These are phyloP conservation scores for Diplotaxis tenuifolia DNA, from an alignment of 345 rosid species.

Conservation along the genomic window DNA sequence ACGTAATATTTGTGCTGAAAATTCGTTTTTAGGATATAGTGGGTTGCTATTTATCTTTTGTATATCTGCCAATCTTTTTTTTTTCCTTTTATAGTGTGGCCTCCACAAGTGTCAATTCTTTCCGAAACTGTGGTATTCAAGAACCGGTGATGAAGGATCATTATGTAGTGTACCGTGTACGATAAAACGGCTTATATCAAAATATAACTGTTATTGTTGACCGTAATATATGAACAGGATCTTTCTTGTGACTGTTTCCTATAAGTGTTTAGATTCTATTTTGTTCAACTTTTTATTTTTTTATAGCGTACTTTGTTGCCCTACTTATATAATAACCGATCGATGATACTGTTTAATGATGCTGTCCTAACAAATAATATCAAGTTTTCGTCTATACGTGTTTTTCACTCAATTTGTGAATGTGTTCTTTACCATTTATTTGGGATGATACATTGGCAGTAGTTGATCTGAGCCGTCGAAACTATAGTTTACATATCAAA, in stretches of 20 bases:
- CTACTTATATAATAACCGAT: background rate
- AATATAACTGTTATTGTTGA: background rate
- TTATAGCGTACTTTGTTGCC: background rate
- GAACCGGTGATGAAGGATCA: background rate
- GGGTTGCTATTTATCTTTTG: background rate
- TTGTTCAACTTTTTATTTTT: background rate
- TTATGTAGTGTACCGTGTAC: background rate
- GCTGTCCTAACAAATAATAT: background rate
- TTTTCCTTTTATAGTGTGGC: background rate
- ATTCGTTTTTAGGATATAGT: background rate
- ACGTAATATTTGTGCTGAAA: background rate
- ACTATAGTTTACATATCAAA: background rate
- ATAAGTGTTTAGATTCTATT: background rate
- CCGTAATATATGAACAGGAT: background rate
- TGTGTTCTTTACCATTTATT: background rate
- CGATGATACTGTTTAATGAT: background rate
- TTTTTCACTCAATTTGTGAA: background rate
- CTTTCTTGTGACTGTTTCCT: background rate
- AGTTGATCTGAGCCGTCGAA: slow-evolving; percentile 6
- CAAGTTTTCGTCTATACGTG: background rate
- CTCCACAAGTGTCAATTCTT: background rate
- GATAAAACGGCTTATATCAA: background rate
- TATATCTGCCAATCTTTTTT: background rate
- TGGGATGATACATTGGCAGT: background rate
- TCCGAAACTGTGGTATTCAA: background rate